phyloP scores from a whole-genome alignment of 23 red algal genomes.

The Cyanidiococcus yangmingshanensis region DNA sequence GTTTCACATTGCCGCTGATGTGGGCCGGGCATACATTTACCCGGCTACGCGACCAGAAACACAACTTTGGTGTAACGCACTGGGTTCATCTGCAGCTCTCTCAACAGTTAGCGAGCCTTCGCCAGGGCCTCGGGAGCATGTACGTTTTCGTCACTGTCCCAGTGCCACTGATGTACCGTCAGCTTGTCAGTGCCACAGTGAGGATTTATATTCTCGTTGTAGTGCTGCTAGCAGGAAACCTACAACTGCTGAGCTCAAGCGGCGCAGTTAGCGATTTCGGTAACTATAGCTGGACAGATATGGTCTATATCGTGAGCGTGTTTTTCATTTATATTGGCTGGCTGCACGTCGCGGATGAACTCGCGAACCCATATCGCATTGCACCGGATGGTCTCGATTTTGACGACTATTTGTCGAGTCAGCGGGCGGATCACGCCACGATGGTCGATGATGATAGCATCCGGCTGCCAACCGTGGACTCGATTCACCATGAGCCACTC shows the following conservation, averaged over 20 bases:
- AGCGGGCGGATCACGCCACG: constrained; percentile 18
- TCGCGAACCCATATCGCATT: constrained; percentile 12
- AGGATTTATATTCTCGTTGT: constrained; percentile 9
- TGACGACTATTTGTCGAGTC: constrained; percentile 19
- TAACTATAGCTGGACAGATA: constrained; percentile 5
- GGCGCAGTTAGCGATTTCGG: background rate
- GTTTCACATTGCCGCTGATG: constrained; percentile 13
- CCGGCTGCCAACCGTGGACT: constrained; percentile 6
- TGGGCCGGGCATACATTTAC: constrained; percentile 13
- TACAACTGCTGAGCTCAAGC: background rate
- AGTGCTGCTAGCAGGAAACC: constrained; percentile 9
- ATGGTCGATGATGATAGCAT: constrained; percentile 18
- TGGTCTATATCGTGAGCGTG: constrained; percentile 14
- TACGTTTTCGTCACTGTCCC: constrained; percentile 5
- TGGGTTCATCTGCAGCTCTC: background rate
- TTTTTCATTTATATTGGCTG: constrained; percentile 19
- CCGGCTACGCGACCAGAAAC: background rate
- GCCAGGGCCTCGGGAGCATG: constrained; percentile 10
- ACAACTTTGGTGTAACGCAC: background rate
- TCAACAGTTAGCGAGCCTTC: background rate
- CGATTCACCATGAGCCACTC: background rate
- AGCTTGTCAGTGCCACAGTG: constrained; percentile 11
- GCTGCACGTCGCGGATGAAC: constrained; percentile 13
- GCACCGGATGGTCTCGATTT: constrained; percentile 16
- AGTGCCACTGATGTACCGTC: constrained; percentile 15